Conservation (phyloP, 108 stramenopile genomes). For the Pseudonitzschia pungens region DNA sequence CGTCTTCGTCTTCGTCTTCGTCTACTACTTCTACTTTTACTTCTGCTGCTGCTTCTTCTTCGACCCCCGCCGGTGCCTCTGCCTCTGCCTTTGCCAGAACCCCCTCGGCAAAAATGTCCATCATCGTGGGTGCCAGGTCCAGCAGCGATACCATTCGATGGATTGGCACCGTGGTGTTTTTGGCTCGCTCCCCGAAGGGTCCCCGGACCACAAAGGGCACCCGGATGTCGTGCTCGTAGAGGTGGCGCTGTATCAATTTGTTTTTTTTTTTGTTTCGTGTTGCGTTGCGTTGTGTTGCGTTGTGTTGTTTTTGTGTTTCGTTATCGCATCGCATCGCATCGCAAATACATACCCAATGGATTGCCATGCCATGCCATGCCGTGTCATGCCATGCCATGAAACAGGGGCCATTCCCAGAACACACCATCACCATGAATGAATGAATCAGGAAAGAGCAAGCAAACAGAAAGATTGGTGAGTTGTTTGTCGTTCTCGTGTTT, state of each 20-base stretch:
- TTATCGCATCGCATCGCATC: no score
- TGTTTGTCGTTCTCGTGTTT: no score
- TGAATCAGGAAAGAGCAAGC: no score
- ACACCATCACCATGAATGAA: no score
- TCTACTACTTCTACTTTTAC: neutral
- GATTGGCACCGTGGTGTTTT: neutral
- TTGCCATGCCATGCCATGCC: no score
- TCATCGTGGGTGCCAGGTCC: slow-evolving; percentile 44
- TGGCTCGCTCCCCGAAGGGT: neutral
- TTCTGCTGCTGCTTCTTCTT: no score
- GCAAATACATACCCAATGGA: no score
- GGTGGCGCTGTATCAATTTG: slow-evolving; percentile 27
- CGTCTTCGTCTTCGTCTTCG: neutral
- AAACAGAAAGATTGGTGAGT: no score
- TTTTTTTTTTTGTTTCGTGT: no score
- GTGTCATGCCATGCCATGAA: no score
- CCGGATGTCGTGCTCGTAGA: slow-evolving; percentile 44
- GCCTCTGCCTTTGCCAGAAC: neutral
- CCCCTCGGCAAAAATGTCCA: slow-evolving; percentile 17
- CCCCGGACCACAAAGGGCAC: slow-evolving; percentile 41
- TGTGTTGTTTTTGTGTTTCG: no score
- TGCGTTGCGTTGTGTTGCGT: slow-evolving; percentile 7
- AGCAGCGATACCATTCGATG: slow-evolving; percentile 27
- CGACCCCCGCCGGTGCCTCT: neutral
- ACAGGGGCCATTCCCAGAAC: no score